Evolutionary conservation across 2,329 filamentous ascomycete genomes (phyloP), one percentile per base, ranked within the genome.

Genomic region (Paraphaeosphaeria minitans): DNA sequence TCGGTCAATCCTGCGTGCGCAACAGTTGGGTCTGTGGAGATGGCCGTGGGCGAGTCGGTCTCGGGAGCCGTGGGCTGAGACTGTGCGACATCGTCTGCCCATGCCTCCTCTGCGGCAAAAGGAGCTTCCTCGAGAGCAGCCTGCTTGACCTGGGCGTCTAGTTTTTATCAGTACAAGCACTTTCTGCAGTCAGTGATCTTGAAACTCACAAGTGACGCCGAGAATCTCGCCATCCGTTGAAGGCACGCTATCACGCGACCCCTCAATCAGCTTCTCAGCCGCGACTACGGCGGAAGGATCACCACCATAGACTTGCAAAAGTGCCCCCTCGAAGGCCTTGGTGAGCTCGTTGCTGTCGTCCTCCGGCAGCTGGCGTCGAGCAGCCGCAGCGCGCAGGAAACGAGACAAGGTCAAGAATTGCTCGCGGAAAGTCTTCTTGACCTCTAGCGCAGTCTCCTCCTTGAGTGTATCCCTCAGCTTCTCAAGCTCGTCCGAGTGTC

Each of bases 301-400:
- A 48, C 91, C 92, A 47, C 87, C 86, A 77, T 96, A 95, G 33
- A 95, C 89, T 60, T 89, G 84, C 48, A 93, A 82, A 58, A 96
- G 82, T 35, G 92, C 87, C 53, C 91, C 91, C 78, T 96, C 91
- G 59, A 95, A 87, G 37, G 91, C 92, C 77, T 88, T 87, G 77
- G 88, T 92, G 80, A 94, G 90, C 57, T 93, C 90, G 5, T 85
- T 83, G 66, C 90, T 84, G 63, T 90, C 83, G 60, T 88, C 90
- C 71, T 91, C 88, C 4, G 19, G 19, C 21, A 86, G 83, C 67
- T 90, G 85, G 65, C 91, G 87, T 75, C 85, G 84, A 67, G 90
- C 88, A 58, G 91, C 91, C 59, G 91, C 91, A 39, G 93, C 84
- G 65, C 90, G 87, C 64, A 95, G 81, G 81, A 95, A 96, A 74